Evolutionary conservation across 805 yeast species (phyloP).

Genomic region (Saturnispora bothae): DNA sequence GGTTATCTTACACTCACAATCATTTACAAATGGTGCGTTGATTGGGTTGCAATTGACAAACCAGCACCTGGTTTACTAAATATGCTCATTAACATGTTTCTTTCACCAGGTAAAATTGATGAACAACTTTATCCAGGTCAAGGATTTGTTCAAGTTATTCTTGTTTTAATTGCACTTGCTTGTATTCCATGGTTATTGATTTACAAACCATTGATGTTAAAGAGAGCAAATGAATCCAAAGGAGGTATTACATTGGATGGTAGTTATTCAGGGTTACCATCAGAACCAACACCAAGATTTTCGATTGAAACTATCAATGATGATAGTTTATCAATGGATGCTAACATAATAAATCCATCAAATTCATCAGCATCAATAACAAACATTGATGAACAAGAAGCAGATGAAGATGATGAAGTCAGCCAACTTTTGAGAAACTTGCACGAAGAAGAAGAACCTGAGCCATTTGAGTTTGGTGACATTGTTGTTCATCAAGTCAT

Average conservation of each 20-base stretch:
- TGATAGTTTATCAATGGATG: not conserved
- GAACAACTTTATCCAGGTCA: slow-evolving; percentile 61
- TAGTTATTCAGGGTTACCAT: slow-evolving; percentile 41
- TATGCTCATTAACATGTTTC: slow-evolving; percentile 68
- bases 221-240: slow-evolving; percentile 32
- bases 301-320: slow-evolving; percentile 8
- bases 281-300: slow-evolving; percentile 24
- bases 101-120: slow-evolving; percentile 60
- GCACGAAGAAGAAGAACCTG: slow-evolving; percentile 11
- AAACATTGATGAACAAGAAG: not conserved
- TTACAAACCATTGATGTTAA: slow-evolving; percentile 45
- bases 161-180: slow-evolving; percentile 47
- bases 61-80: slow-evolving; percentile 67
- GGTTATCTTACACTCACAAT: slow-evolving; percentile 61
- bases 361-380: not conserved
- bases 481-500: slow-evolving; percentile 94
- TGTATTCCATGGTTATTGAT: slow-evolving; percentile 71
- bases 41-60: slow-evolving; percentile 52
- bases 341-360: not conserved
- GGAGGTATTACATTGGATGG: slow-evolving; percentile 35
- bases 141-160: slow-evolving; percentile 45
- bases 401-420: slow-evolving; percentile 23
- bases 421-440: slow-evolving; percentile 1
- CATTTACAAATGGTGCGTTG: slow-evolving; percentile 63
- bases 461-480: slow-evolving; percentile 59